Percentiles rank a stretch among this genome's conserved stretches.
Conservation (phyloP, 2,329 filamentous ascomycete genomes). For the Curvularia lunata region DNA sequence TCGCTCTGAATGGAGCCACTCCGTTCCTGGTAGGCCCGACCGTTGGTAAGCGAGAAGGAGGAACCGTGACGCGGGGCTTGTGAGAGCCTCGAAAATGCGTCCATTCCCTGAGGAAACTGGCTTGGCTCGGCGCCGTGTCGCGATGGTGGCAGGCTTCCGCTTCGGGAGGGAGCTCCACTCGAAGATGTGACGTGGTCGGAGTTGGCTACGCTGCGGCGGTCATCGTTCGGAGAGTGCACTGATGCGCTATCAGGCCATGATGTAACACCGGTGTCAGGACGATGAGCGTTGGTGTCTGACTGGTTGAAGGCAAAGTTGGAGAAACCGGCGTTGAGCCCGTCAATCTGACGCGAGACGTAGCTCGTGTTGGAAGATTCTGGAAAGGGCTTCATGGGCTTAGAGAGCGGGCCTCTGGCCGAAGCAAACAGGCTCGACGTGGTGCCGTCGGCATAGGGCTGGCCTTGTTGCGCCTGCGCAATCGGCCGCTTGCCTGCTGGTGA, state of each 20-base stretch:
- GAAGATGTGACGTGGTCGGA: slow-evolving; percentile 54
- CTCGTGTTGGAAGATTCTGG: slow-evolving; percentile 43
- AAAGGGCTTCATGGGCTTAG: slow-evolving; percentile 38
- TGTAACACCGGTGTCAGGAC: slow-evolving; percentile 34
- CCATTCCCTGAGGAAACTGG: slow-evolving; percentile 40
- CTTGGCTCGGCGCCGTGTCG: slow-evolving; percentile 56
- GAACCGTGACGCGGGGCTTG: slow-evolving; percentile 53
- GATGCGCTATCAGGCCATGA: slow-evolving; percentile 47
- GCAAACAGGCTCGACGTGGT: slow-evolving; percentile 38
- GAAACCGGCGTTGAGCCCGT: slow-evolving; percentile 44
- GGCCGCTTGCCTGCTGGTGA: slow-evolving; percentile 49
- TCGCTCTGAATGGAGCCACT: slow-evolving; percentile 50
- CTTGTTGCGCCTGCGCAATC: slow-evolving; percentile 43
- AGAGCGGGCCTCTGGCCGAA: slow-evolving; percentile 28
- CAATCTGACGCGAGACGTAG: slow-evolving; percentile 41
- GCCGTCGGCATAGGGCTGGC: slow-evolving; percentile 41
- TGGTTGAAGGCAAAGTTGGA: slow-evolving; percentile 43
- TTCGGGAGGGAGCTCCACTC: slow-evolving; percentile 58
- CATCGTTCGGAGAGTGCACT: slow-evolving; percentile 53
- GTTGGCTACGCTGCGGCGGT: slow-evolving; percentile 48
- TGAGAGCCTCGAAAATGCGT: slow-evolving; percentile 37
- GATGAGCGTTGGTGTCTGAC: slow-evolving; percentile 37
- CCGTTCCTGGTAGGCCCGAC: slow-evolving; percentile 47
- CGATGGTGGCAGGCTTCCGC: slow-evolving; percentile 63
- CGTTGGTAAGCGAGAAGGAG: slow-evolving; percentile 58